Percentiles rank a stretch among this genome's conserved stretches.
These are phyloP conservation scores for Globisporangium ultimum DNA, from an alignment of 352 stramenopile genomes.

Conservation along the genomic window DNA sequence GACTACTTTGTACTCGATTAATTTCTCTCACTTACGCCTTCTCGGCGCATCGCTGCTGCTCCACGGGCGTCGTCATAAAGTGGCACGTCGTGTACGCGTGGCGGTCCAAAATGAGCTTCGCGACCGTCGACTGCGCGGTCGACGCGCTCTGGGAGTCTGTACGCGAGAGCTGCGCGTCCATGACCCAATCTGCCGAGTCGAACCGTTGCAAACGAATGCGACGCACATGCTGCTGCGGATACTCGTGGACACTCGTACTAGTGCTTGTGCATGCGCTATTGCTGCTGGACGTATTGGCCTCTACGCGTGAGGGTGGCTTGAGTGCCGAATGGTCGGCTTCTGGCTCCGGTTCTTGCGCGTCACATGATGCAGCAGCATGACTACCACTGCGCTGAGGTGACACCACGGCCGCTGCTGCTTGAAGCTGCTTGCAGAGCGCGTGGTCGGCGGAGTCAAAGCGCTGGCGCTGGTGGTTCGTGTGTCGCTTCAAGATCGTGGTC, in stretches of 20 bases:
- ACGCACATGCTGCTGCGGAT: conserved; percentile 36
- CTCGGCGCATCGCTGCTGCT: conserved; percentile 17
- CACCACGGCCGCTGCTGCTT: conserved; percentile 4
- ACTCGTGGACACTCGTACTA: neutral
- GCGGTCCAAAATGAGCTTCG: conserved; percentile 57
- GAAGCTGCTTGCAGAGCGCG: conserved; percentile 29
- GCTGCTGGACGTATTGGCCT: neutral
- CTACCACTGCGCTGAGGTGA: neutral
- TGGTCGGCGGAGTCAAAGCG: conserved; percentile 78
- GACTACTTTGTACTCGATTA: neutral
- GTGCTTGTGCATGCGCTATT: neutral
- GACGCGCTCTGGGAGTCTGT: neutral
- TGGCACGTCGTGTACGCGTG: conserved; percentile 51
- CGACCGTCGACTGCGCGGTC: conserved; percentile 19
- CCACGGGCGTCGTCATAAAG: conserved; percentile 32
- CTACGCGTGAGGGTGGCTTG: neutral
- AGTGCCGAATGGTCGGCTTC: conserved; percentile 2
- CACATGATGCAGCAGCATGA: neutral
- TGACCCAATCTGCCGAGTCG: conserved; percentile 69
- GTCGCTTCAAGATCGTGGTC: conserved; percentile 47
- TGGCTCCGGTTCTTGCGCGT: conserved; percentile 14
- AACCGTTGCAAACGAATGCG: conserved; percentile 65
- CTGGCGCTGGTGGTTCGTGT: conserved; percentile 39
- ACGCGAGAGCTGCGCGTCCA: conserved; percentile 20
- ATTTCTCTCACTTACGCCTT: conserved; percentile 4